Base-by-base conservation (phyloP, 73 alveolate genomes). In the Symbiodinium natans region DNA sequence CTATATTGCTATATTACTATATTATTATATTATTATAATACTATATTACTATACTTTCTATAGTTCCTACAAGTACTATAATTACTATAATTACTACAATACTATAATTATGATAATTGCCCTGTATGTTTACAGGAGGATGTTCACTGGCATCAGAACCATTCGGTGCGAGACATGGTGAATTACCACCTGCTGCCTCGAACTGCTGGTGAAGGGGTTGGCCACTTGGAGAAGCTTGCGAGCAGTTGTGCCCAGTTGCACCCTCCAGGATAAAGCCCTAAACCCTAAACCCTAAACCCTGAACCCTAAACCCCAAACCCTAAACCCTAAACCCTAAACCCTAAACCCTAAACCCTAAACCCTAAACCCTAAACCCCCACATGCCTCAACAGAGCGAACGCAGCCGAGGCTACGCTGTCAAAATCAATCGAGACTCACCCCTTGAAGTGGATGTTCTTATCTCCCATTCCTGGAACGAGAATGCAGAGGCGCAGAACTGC, bases 91-190 rank as follows among this genome's bases (percentile, higher is more conserved):
- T n/a, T n/a, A n/a, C n/a, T n/a, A n/a, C n/a, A n/a, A n/a, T n/a
- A n/a, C n/a, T n/a, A n/a, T n/a, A n/a, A n/a, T n/a, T n/a, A n/a
- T n/a, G n/a, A n/a, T n/a, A n/a, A n/a, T n/a, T n/a, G n/a, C 59
- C 59, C 59, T n/a, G 31, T 3, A 56, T 9, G 38, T 63, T 23
- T 31, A 21, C 63, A 90, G 97, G 97, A 90, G 88, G 97, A 90
- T 90, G 88, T 68, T 19, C 88, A 90, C 52, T 90, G 97, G 97
- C 87, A 73, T 25, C 97, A 90, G 39, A 71, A n/a, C 29, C 77
- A 90, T 41, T 90, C 97, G 7, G 97, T 90, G n/a, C 97, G 97
- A 36, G 97, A 90, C 43, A 90, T 90, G 97, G 97, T 90, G 52
- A 68, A 73, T 31, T 10, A 90, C 31, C 97, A 90, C 54, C 31